phyloP scores from a whole-genome alignment of 1,284 basidiomycete genomes.

The Sporisorium iseilematis-ciliati region DNA sequence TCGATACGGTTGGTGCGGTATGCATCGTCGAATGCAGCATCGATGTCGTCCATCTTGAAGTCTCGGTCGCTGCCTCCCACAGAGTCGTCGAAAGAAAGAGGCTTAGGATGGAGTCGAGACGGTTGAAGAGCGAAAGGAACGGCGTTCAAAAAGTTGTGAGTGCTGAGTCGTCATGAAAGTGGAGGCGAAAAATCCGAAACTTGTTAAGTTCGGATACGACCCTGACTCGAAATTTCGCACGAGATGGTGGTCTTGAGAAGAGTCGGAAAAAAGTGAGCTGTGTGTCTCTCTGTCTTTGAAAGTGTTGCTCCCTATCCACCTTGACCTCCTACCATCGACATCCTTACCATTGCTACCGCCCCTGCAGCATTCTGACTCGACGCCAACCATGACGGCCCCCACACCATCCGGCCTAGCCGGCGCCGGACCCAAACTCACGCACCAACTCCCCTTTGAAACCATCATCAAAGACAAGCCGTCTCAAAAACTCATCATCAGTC shows the following conservation, averaged over 20 bases:
- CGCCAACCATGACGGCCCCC: constrained; percentile 4
- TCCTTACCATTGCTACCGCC: background rate
- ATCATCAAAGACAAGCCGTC: constrained; percentile 53
- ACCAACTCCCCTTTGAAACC: constrained; percentile 39
- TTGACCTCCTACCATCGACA: constrained; percentile 3
- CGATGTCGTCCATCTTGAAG: constrained; percentile 27
- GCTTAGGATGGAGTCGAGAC: background rate
- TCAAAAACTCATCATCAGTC: constrained; percentile 50
- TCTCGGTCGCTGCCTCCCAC: background rate
- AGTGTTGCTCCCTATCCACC: constrained; percentile 8
- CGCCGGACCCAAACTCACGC: constrained; percentile 16
- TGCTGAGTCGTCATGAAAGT: constrained; percentile 41
- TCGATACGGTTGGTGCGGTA: constrained; percentile 45
- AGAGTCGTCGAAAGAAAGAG: background rate
- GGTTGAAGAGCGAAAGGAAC: background rate
- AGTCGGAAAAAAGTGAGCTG: constrained; percentile 15
- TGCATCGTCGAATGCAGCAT: constrained; percentile 56
- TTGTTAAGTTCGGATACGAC: background rate
- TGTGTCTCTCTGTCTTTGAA: background rate
- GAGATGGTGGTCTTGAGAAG: constrained; percentile 7
- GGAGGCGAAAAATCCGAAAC: constrained; percentile 9
- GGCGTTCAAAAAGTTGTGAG: constrained; percentile 13
- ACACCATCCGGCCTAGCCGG: background rate
- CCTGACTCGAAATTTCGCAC: constrained; percentile 19
- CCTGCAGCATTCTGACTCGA: background rate